These are phyloP conservation scores for Calonectria pseudoreteaudii DNA, from an alignment of 2,329 filamentous ascomycete genomes.

Conservation along the genomic window DNA sequence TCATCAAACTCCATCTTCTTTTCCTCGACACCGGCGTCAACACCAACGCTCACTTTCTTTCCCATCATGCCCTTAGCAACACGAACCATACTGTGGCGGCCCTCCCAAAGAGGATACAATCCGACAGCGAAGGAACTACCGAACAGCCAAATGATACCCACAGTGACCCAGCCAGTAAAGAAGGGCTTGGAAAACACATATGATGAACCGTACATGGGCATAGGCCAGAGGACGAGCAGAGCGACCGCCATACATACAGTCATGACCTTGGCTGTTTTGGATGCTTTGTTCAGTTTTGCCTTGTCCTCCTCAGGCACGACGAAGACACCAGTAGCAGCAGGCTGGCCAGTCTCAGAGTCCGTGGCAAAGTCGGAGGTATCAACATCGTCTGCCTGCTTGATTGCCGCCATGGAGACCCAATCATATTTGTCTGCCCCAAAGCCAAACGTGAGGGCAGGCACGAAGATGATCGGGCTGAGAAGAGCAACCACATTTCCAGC, in stretches of 20 bases:
- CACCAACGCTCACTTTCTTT: neutral
- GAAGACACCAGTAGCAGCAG: neutral
- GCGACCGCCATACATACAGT: neutral
- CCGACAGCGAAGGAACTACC: neutral
- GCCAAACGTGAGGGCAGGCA: neutral
- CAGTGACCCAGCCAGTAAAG: neutral
- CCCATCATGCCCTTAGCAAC: neutral
- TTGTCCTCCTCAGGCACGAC: conserved; percentile 2
- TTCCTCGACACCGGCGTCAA: neutral
- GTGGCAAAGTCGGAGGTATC: neutral
- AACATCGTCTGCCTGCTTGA: neutral
- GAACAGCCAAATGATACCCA: neutral
- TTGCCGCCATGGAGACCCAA: neutral
- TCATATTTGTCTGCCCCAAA: neutral
- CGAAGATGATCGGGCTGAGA: neutral
- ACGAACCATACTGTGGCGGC: neutral
- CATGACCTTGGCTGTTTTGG: neutral
- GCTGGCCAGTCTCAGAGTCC: neutral
- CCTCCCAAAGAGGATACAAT: neutral
- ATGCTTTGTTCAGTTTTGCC: neutral
- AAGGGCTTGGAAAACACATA: conserved; percentile 2
- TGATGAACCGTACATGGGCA: neutral
- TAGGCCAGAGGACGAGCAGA: neutral
- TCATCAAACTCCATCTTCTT: neutral
- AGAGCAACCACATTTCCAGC: neutral